Base-by-base conservation (phyloP, 2,329 filamentous ascomycete genomes). In the Didymella arachidicola region DNA sequence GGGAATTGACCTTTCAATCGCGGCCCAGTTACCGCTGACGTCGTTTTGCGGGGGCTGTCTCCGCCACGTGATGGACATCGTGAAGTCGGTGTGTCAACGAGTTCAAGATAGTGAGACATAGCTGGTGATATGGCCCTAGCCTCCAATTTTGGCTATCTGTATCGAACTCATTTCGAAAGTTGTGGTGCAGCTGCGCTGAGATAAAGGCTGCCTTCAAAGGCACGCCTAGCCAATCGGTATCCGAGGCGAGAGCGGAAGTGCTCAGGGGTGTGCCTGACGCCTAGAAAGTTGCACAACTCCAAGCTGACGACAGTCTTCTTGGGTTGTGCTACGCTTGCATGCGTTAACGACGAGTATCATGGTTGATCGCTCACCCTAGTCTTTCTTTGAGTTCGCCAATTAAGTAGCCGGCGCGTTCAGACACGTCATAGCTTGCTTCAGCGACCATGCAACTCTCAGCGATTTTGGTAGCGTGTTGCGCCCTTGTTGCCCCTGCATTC, bases 1-100 rank as follows among this genome's bases (percentile, higher is more conserved):
- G 64, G 65, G 59, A 64, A 57, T 63, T 56, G 63, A 63, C 65
- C 57, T 67, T 61, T 64, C 70, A 52, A 51, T 48, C 43, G 51
- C 43, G 42, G 56, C 19, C 50, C 39, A 27, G 44, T 47, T 22
- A 54, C 45, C 61, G 53, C 64, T 72, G 70, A 72, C 70, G 70
- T 72, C 63, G 68, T 62, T 64, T 58, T 54, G 67, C 41, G 50
- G 56, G 56, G 56, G 41, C 25, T 41, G 18, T 38, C 19, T 32
- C 19, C 43, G 42, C 32, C 61, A 63, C 60, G 61, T 64, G 63
- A 62, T 62, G 29, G 18, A 30, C 25, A 43, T 47, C 32, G 27
- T 27, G 29, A 41, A 36, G 44, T 39, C 29, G 43, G 27, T 45
- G 45, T 41, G 50, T 54, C 56, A 54, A 50, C 18, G 5, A 38